phyloP scores from a whole-genome alignment of 2,329 filamentous ascomycete species.

The Metarhizium brunneum region DNA sequence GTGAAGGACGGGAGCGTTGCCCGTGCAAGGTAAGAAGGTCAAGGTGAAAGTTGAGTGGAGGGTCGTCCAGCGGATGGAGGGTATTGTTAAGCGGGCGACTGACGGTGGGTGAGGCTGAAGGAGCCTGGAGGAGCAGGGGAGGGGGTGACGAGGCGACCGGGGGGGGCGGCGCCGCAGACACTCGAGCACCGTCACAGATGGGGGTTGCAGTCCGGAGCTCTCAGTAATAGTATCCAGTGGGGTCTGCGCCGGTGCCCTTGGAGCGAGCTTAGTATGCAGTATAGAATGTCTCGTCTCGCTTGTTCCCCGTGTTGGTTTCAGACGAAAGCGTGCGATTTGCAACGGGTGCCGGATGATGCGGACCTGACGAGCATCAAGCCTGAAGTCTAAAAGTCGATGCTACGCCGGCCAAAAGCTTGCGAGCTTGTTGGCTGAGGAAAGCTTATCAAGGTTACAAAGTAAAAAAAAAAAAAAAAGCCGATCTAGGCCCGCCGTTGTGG shows the following conservation, averaged over 20 bases:
- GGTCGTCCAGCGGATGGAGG: slow-evolving; percentile 6
- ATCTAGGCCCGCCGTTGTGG: not conserved
- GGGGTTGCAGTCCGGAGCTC: not conserved
- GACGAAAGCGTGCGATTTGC: slow-evolving; percentile 1
- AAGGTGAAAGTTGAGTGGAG: slow-evolving; percentile 8
- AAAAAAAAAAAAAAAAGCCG: not conserved
- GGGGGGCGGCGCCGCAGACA: slow-evolving; percentile 2
- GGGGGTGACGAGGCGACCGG: slow-evolving; percentile 9
- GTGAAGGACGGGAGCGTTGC: slow-evolving; percentile 12
- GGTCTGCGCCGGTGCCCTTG: not conserved
- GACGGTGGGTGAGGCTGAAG: slow-evolving; percentile 9
- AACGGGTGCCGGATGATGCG: not conserved
- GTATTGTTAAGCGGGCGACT: slow-evolving; percentile 6
- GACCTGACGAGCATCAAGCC: not conserved
- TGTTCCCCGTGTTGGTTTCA: slow-evolving; percentile 3
- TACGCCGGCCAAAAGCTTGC: not conserved
- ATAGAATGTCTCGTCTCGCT: slow-evolving; percentile 4
- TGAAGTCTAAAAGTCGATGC: not conserved
- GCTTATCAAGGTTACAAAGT: not conserved
- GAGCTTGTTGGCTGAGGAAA: not conserved
- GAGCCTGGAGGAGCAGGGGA: slow-evolving; percentile 5
- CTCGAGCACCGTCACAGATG: not conserved
- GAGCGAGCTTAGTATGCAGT: not conserved
- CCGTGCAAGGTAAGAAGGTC: slow-evolving; percentile 4
- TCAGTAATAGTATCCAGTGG: not conserved